A percentile compares a stretch with the other conserved stretches of the same genome.
These are phyloP conservation scores for Hanseniaspora opuntiae DNA, from an alignment of 805 yeast species.

Conservation along the genomic window DNA sequence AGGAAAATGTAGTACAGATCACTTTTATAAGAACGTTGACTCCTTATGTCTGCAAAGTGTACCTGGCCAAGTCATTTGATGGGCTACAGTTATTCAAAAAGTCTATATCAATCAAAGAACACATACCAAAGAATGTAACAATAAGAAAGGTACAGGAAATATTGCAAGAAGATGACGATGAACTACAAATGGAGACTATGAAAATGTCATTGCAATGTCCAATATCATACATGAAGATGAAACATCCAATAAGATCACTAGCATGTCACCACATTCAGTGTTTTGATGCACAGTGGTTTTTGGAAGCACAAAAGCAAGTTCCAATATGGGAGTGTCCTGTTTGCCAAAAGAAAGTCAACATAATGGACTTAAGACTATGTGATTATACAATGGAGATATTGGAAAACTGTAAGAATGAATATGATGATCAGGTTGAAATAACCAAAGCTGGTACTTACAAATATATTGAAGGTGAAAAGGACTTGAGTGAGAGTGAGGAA, in stretches of 20 bases:
- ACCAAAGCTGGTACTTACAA: conserved; percentile 65
- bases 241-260: conserved; percentile 55
- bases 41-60: conserved; percentile 46
- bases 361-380: conserved; percentile 53
- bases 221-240: conserved; percentile 55
- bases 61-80: conserved; percentile 39
- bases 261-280: conserved; percentile 75
- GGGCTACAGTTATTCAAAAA: conserved; percentile 30
- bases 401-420: conserved; percentile 33
- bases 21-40: conserved; percentile 17
- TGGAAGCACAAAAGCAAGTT: conserved; percentile 62
- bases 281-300: conserved; percentile 64
- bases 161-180: conserved; percentile 50
- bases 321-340: conserved; percentile 85
- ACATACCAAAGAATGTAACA: conserved; percentile 41
- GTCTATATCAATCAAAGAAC: conserved; percentile 33
- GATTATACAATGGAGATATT: conserved; percentile 61
- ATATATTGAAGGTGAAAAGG: conserved; percentile 21
- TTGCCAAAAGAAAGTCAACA: conserved; percentile 42
- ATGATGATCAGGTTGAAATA: conserved; percentile 53
- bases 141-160: conserved; percentile 31
- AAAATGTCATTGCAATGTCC: conserved; percentile 67
- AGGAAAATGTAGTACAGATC: conserved; percentile 34
- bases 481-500: conserved; percentile 18
- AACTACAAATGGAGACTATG: conserved; percentile 52